A percentile compares a stretch with the other conserved stretches of the same genome.
These are phyloP conservation scores for Xerocomellus intermedius DNA, from an alignment of 768 basidiomycete genomes.

Conservation along the genomic window DNA sequence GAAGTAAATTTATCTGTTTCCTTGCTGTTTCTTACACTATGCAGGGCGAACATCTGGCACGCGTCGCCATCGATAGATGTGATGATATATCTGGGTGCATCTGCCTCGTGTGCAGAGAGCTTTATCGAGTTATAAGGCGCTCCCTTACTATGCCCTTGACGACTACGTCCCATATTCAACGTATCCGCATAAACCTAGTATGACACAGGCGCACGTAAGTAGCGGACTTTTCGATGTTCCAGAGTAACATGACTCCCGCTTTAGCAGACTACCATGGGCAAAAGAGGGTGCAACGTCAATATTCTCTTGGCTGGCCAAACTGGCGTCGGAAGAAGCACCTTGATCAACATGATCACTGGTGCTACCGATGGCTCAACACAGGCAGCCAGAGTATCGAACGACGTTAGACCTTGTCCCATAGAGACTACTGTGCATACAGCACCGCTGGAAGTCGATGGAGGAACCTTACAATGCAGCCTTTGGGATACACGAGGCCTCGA, in stretches of 20 bases:
- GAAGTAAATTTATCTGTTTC: too few relatives aligned
- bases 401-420: slow-evolving; percentile 23
- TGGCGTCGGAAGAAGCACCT: slow-evolving; percentile 28
- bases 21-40: background rate
- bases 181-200: background rate
- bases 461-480: slow-evolving; percentile 12
- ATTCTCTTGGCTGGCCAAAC: slow-evolving; percentile 28
- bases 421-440: slow-evolving; percentile 19
- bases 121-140: slow-evolving; percentile 1
- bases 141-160: background rate
- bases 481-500: slow-evolving; percentile 31
- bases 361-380: slow-evolving; percentile 5
- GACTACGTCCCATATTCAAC: background rate
- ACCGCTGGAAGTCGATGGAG: slow-evolving; percentile 1
- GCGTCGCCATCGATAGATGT: background rate
- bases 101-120: slow-evolving; percentile 20
- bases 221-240: background rate
- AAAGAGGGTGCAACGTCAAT: background rate
- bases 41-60: background rate
- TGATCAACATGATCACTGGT: slow-evolving; percentile 29
- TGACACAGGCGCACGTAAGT: slow-evolving; percentile 5
- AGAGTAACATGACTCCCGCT: background rate
- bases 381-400: slow-evolving; percentile 24
- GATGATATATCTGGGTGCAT: slow-evolving; percentile 17
- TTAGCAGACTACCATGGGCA: background rate